These are phyloP conservation scores for Hyaloscypha finlandica DNA, from an alignment of 495 filamentous ascomycete genomes.

Conservation along the genomic window DNA sequence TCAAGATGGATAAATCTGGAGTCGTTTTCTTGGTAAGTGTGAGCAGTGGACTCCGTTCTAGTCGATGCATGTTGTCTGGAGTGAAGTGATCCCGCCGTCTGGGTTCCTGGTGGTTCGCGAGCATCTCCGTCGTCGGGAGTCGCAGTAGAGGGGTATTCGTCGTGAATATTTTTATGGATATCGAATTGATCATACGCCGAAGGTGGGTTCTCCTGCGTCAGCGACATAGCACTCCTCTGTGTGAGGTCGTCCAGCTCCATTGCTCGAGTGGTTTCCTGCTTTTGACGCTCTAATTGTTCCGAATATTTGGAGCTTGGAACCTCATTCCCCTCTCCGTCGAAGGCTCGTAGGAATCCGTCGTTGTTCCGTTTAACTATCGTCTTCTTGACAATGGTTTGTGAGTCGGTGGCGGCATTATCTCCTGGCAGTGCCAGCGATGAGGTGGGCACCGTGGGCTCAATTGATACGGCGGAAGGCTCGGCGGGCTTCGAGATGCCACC, in stretches of 20 bases:
- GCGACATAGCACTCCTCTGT: conserved; percentile 25
- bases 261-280: not conserved
- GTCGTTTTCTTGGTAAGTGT: conserved; percentile 29
- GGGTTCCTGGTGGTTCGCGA: not conserved
- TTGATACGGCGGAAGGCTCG: not conserved
- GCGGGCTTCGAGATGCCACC: not conserved
- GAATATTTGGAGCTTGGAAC: not conserved
- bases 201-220: conserved; percentile 29
- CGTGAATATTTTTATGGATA: not conserved
- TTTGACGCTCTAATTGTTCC: not conserved
- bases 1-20: conserved; percentile 23
- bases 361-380: not conserved
- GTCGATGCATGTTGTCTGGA: conserved; percentile 25
- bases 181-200: conserved; percentile 27
- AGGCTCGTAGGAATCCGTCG: not conserved
- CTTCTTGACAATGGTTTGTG: not conserved
- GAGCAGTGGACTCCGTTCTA: conserved; percentile 24
- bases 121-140: conserved; percentile 7
- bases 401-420: not conserved
- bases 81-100: not conserved
- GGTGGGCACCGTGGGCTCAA: not conserved
- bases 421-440: not conserved
- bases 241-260: conserved; percentile 24
- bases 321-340: not conserved
- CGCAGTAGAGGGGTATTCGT: conserved; percentile 3